A percentile compares a stretch with the other conserved stretches of the same genome.
phyloP scores from a whole-genome alignment of 2,329 filamentous ascomycete genomes.

The Neoarthrinium moseri region DNA sequence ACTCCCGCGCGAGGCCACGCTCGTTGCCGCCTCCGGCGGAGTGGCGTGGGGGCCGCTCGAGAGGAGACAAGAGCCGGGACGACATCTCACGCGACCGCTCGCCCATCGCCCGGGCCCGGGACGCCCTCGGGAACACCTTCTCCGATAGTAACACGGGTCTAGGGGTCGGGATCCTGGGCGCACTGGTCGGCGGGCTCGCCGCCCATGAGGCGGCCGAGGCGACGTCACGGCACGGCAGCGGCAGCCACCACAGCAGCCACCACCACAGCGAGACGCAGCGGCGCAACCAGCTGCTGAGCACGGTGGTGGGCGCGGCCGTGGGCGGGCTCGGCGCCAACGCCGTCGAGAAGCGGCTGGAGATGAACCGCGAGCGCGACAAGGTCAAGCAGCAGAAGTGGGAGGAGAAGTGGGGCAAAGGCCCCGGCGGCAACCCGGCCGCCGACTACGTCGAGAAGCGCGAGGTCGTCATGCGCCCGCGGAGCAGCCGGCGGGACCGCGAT shows the following conservation, averaged over 20 bases:
- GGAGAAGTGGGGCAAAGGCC: constrained; percentile 21
- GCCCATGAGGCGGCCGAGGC: constrained; percentile 47
- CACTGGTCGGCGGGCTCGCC: constrained; percentile 53
- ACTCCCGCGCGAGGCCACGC: constrained; percentile 23
- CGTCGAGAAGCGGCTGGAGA: constrained; percentile 29
- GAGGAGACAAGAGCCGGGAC: background rate
- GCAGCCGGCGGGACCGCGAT: constrained; percentile 9
- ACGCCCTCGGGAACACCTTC: constrained; percentile 45
- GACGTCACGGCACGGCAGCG: constrained; percentile 28
- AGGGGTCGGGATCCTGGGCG: constrained; percentile 51
- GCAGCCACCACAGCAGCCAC: constrained; percentile 21
- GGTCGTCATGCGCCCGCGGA: constrained; percentile 19
- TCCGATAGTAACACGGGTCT: constrained; percentile 47
- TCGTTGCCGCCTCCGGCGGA: constrained; percentile 23
- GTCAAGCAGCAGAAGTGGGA: constrained; percentile 23
- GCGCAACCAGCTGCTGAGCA: constrained; percentile 41
- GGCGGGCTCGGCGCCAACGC: constrained; percentile 52
- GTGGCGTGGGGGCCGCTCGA: constrained; percentile 9
- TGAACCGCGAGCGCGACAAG: constrained; percentile 23
- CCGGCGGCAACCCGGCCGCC: background rate
- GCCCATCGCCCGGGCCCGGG: constrained; percentile 38
- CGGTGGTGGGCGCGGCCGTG: constrained; percentile 53
- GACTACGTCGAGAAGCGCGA: constrained; percentile 20
- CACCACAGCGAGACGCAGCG: constrained; percentile 26
- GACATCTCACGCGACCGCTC: constrained; percentile 18